These are phyloP conservation scores for Aureobasidium sp. DNA, from an alignment of 2,329 filamentous ascomycete genomes.

Conservation along the genomic window DNA sequence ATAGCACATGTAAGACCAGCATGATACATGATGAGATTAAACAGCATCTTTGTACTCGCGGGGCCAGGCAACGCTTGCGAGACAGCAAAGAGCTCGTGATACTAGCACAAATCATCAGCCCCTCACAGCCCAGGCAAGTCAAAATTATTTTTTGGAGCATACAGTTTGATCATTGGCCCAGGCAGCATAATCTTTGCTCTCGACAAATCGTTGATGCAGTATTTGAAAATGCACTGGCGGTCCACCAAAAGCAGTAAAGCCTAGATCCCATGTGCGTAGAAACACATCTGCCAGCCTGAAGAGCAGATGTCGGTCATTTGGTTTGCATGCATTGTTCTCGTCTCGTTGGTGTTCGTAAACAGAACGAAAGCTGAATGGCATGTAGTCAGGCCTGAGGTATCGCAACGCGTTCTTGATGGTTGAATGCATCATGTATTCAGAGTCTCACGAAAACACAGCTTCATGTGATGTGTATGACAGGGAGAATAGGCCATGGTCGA, in stretches of 20 bases:
- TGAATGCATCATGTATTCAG: neutral
- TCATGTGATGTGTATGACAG: too few species aligned
- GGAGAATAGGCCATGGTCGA: neutral
- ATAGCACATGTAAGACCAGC: constrained; percentile 53
- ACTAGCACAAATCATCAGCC: constrained; percentile 38
- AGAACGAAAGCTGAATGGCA: neutral
- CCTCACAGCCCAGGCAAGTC: neutral
- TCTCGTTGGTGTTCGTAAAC: neutral
- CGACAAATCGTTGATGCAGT: constrained; percentile 56
- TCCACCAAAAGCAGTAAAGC: constrained; percentile 60
- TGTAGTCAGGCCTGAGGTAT: neutral
- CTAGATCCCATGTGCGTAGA: constrained; percentile 47
- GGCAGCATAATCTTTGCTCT: constrained; percentile 33
- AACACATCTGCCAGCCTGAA: constrained; percentile 3
- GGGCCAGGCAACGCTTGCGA: constrained; percentile 63
- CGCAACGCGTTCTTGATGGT: neutral
- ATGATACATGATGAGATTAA: constrained; percentile 59
- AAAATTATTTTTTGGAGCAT: too few species aligned
- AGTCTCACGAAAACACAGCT: neutral
- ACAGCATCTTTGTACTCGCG: constrained; percentile 63
- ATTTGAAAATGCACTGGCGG: constrained; percentile 66
- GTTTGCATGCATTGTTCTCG: neutral
- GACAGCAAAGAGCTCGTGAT: constrained; percentile 65
- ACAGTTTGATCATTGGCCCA: constrained; percentile 67
- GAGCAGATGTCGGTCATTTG: neutral